Evolutionary conservation across 2,329 filamentous ascomycete genomes (phyloP), one percentile per base, ranked within the genome.

Genomic region (Metarhizium album): DNA sequence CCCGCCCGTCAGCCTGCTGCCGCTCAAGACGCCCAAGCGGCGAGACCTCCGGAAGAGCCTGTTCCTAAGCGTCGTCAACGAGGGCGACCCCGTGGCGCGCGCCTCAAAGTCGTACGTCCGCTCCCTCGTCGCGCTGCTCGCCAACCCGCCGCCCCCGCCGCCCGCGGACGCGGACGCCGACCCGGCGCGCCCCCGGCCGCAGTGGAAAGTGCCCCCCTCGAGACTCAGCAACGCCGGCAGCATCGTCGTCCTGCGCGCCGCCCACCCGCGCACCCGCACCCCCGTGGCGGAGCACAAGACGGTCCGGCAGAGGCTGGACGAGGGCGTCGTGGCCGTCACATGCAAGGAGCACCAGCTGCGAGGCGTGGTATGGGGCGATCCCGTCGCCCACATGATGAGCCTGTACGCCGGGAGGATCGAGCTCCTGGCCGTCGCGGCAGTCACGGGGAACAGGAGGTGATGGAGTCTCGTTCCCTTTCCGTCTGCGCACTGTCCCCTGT

Each of bases 21-120:
- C 88, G 0, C 68, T 94, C 2, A 61, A 73, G 27, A 85, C 79
- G 56, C 82, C 85, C 0, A 58, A 73, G 4, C 65, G 65, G 2
- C 62, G 65, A 0, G 65, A 71, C 13, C 65, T 78, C 22, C 66
- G 73, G 27, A 89, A 86, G 61, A 89, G 82, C 52, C 63, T 91
- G 4, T 95, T 95, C 63, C 75, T 88, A 48, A 80, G 78, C 42
- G 89, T 95, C 62, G 74, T 90, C 59, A 95, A 95, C 61, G 88
- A 95, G 64, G 89, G 89, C 3, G 90, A 95, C 57, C 87, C 87
- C 0, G 86, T 95, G 0, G 75, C 80, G 0, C 72, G 89, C 27
- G 87, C 87, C 0, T 88, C 94, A 61, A 86, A 82, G 65, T 76
- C 80, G 0, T 91, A 94, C 58, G 74, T 94, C 16, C 78, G 77